phyloP scores from a whole-genome alignment of 2,329 filamentous ascomycete species.

The Plenodomus tracheiphilus region DNA sequence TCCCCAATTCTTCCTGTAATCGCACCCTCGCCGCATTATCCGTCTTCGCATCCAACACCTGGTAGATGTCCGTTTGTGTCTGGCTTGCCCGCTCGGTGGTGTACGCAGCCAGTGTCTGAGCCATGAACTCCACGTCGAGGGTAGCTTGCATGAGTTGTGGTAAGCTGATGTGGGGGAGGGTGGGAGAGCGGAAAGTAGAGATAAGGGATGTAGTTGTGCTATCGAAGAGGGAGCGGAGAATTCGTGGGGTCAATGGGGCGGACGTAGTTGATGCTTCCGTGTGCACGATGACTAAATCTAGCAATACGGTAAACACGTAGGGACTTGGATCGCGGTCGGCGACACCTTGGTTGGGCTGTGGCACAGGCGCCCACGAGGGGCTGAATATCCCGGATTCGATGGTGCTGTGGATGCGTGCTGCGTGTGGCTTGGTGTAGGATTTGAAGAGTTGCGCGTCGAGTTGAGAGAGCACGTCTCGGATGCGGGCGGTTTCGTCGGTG shows the following conservation, averaged over 20 bases:
- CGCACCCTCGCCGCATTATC: constrained; percentile 80
- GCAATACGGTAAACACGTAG: constrained; percentile 86
- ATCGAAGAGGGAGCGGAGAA: constrained; percentile 86
- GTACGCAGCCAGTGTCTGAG: constrained; percentile 88
- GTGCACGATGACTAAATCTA: constrained; percentile 87
- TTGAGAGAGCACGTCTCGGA: constrained; percentile 85
- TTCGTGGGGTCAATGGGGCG: constrained; percentile 73
- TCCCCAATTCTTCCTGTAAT: constrained; percentile 84
- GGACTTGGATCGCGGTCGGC: constrained; percentile 74
- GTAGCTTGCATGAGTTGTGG: constrained; percentile 93
- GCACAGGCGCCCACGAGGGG: constrained; percentile 69
- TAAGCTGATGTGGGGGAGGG: constrained; percentile 69
- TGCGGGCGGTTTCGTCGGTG: constrained; percentile 89
- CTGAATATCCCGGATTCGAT: constrained; percentile 74
- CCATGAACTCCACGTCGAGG: constrained; percentile 93
- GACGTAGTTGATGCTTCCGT: constrained; percentile 67
- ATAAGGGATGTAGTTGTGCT: constrained; percentile 80
- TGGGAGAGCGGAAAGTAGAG: constrained; percentile 64
- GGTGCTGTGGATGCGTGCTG: constrained; percentile 60
- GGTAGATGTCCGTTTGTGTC: constrained; percentile 86
- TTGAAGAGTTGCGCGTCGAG: constrained; percentile 91
- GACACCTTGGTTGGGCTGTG: constrained; percentile 30
- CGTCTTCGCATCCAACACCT: constrained; percentile 85
- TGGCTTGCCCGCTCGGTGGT: constrained; percentile 81
- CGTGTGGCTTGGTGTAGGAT: constrained; percentile 76